phyloP scores from a whole-genome alignment of 352 stramenopile species.

The Pythium chondricola region DNA sequence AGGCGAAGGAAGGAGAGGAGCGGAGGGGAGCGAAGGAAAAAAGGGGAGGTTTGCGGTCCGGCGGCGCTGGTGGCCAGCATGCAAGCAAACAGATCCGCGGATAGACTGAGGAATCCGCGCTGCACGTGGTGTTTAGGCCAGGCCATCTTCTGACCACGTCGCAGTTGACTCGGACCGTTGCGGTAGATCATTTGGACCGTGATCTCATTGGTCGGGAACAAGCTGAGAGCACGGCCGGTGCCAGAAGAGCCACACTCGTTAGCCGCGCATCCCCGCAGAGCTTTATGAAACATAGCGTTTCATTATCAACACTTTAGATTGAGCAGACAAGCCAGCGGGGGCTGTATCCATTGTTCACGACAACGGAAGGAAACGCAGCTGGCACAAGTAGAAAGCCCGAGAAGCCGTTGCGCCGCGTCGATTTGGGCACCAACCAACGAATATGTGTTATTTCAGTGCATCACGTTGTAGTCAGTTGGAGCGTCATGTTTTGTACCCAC shows the following conservation, averaged over 20 bases:
- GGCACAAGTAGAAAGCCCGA: not conserved
- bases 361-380: slow-evolving; percentile 13
- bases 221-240: not conserved
- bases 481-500: not conserved
- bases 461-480: not conserved
- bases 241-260: slow-evolving; percentile 9
- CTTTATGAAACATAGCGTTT: slow-evolving; percentile 1
- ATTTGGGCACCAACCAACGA: not conserved
- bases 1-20: not conserved
- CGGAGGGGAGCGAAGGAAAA: not conserved
- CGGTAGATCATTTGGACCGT: slow-evolving; percentile 7
- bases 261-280: too few species aligned
- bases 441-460: not conserved
- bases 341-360: not conserved
- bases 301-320: slow-evolving; percentile 5
- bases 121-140: too few species aligned
- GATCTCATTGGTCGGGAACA: slow-evolving; percentile 11
- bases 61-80: too few species aligned
- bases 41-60: not conserved
- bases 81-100: too few species aligned
- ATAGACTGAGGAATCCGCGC: too few species aligned
- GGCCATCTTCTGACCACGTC: too few species aligned
- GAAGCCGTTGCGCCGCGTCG: not conserved
- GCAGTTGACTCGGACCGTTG: too few species aligned
- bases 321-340: not conserved